Base-by-base conservation (phyloP, 805 yeast species). In the Maudiozyma pseudohumilis region DNA sequence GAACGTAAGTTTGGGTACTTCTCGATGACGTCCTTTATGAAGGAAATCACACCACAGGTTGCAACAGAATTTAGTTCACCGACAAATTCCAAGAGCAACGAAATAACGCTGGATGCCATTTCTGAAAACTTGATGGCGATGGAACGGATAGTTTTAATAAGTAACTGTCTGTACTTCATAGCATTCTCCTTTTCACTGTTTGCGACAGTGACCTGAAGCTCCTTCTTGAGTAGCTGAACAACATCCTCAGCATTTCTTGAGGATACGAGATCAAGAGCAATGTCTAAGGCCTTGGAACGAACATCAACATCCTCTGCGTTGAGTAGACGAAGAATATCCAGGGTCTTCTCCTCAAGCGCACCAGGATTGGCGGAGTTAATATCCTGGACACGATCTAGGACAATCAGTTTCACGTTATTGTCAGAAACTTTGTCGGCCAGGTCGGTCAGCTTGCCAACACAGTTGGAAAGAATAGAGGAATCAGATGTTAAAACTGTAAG, bases 201-300 rank as follows among this genome's bases (percentile, higher is more conserved):
- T 35, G 70, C 66, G 13, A 85, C 68, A 5, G 95, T 76, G 46
- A 73, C 75, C 51, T 80, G 80, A 40, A 92, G 72, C 64, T 92
- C 99, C 56, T 86, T 92, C 66, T 85, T 89, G 62, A 92, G 75
- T 48, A 89, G 72, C 55, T 87, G 85, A 46, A 92, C 82, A 26
- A 89, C 95, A 53, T 86, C 95, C 54, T 87, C 96, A 37, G 87
- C 95, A 49, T 89, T 89, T 66, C 94, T 83, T 49, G 80, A 74
- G 29, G 94, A 70, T 34, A 87, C 78, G 54, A 92, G 70, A 44
- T 77, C 72, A 54, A 92, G 67, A n/a, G 94, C 75, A 35, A 89
- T 82, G 40, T 78, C 80, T 44, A 94, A 70, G 5, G 95, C 95
- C 61, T 83, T 84, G 47, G 75, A 72, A 56, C 95, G 85, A 39